phyloP scores from a whole-genome alignment of 768 basidiomycete genomes.

The Amanita polypyramis region DNA sequence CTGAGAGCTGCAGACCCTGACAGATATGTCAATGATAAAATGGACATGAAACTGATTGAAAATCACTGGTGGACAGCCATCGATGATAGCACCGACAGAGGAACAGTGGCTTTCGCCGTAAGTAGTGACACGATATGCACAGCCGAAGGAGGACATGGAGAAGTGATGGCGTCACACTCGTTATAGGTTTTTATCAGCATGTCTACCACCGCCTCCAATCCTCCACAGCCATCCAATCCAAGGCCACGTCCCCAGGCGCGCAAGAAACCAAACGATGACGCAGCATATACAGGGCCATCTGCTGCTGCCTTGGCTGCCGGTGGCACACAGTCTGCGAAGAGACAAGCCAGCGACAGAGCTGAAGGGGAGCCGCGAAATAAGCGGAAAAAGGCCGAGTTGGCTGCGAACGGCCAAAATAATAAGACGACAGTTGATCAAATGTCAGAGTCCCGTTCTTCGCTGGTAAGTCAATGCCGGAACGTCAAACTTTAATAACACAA shows the following conservation, averaged over 20 bases:
- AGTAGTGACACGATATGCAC: conserved; percentile 87
- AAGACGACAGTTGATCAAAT: conserved; percentile 26
- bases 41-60: conserved; percentile 5
- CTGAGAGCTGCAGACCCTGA: conserved; percentile 74
- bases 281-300: conserved; percentile 52
- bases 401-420: conserved; percentile 12
- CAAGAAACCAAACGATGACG: conserved; percentile 57
- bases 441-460: conserved; percentile 28
- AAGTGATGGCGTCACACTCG: not conserved
- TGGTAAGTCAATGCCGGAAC: conserved; percentile 23
- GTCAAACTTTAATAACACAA: not conserved
- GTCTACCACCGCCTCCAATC: conserved; percentile 11
- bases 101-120: conserved; percentile 98
- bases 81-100: conserved; percentile 94
- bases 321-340: conserved; percentile 33
- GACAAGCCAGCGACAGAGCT: conserved; percentile 54
- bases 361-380: conserved; percentile 72
- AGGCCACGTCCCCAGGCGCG: conserved; percentile 55
- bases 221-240: conserved; percentile 15
- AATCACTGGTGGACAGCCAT: conserved; percentile 91
- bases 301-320: conserved; percentile 27
- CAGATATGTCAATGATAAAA: not conserved
- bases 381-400: conserved; percentile 55
- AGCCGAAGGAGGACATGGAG: conserved; percentile 88
- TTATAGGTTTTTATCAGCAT: conserved; percentile 3